phyloP scores from a whole-genome alignment of 2,329 filamentous ascomycete species.

The Epichloe aotearoae region DNA sequence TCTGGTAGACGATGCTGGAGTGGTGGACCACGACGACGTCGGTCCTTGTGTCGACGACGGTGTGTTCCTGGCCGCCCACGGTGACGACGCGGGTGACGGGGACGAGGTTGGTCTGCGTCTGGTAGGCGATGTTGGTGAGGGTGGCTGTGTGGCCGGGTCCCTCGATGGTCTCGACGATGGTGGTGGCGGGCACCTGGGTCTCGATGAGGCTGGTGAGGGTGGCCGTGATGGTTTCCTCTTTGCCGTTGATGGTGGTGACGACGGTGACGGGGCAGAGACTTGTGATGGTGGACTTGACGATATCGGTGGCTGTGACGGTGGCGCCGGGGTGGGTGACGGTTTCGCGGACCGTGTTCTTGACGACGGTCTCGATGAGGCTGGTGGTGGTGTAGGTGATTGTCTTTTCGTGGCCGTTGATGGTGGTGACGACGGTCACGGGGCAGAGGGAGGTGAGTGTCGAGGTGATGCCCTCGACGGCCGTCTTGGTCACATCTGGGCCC shows the following conservation, averaged over 20 bases:
- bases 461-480: constrained; percentile 22
- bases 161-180: constrained; percentile 18
- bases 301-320: constrained; percentile 7
- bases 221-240: constrained; percentile 21
- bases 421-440: constrained; percentile 31
- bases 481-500: constrained; percentile 20
- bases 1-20: constrained; percentile 20
- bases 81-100: constrained; percentile 22
- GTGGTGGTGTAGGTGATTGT: constrained; percentile 26
- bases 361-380: constrained; percentile 20
- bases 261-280: constrained; percentile 25
- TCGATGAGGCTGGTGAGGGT: constrained; percentile 26
- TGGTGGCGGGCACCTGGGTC: constrained; percentile 18
- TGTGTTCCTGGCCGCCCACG: constrained; percentile 17
- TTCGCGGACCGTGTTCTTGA: constrained; percentile 21
- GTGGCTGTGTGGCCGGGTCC: constrained; percentile 5
- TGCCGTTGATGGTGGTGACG: constrained; percentile 29
- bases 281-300: constrained; percentile 27
- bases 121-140: constrained; percentile 15
- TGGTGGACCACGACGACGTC: constrained; percentile 16
- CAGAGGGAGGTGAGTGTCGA: constrained; percentile 29
- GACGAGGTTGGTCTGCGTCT: constrained; percentile 26
- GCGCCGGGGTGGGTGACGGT: constrained; percentile 6
- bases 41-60: constrained; percentile 12
- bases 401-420: constrained; percentile 24